Conservation (phyloP, 805 yeast species). For the Saturnispora sekii region DNA sequence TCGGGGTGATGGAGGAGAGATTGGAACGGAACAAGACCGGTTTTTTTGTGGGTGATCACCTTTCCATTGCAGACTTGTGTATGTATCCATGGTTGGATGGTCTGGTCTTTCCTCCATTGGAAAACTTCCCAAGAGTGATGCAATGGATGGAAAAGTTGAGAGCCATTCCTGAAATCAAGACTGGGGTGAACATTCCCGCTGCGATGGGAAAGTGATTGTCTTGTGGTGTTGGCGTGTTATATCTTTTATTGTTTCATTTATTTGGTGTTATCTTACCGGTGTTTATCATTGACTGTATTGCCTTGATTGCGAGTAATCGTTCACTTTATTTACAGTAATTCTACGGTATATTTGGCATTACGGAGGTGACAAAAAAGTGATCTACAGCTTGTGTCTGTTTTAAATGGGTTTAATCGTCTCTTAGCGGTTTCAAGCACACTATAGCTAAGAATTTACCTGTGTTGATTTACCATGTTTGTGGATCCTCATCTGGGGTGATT, state of each 20-base stretch:
- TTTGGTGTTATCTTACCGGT: background rate
- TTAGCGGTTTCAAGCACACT: no score
- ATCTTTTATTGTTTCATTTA: background rate
- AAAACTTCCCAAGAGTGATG: conserved; percentile 30
- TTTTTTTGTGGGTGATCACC: conserved; percentile 49
- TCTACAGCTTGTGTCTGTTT: no score
- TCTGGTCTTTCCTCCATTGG: conserved; percentile 11
- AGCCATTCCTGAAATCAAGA: conserved; percentile 26
- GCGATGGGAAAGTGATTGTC: background rate
- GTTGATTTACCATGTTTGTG: no score
- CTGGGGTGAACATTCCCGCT: conserved; percentile 19
- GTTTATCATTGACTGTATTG: no score
- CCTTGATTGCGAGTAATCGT: no score
- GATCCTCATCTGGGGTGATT: no score
- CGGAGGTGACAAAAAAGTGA: no score
- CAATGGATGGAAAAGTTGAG: conserved; percentile 32
- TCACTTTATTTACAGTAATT: no score
- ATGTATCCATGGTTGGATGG: conserved; percentile 37
- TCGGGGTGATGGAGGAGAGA: conserved; percentile 44
- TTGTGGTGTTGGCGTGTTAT: background rate
- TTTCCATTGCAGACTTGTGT: conserved; percentile 51
- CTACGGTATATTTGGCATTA: no score
- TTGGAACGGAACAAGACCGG: conserved; percentile 39
- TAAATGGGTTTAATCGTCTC: no score
- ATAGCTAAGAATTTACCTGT: no score